Conservation (phyloP, 2,329 filamentous ascomycete species). For the Colletotrichum higginsianum region DNA sequence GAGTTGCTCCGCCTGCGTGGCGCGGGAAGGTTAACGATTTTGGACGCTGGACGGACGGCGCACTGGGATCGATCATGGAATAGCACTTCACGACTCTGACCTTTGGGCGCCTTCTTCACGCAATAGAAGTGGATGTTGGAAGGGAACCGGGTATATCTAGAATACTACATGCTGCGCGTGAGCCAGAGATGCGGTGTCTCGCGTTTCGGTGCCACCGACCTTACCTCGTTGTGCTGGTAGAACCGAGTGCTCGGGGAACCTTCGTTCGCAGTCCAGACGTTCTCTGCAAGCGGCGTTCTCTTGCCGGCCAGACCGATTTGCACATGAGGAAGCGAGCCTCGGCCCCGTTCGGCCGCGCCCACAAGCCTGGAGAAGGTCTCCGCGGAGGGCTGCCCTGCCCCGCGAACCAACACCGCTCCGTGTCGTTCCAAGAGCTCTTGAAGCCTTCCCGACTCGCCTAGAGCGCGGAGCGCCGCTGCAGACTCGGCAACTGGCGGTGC, state of each 20-base stretch:
- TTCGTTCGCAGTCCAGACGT: conserved; percentile 45
- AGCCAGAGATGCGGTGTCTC: not conserved
- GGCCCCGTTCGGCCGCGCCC: conserved; percentile 35
- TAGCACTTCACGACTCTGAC: not conserved
- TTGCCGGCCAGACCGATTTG: conserved; percentile 44
- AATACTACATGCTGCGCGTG: conserved; percentile 24
- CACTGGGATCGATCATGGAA: too few species aligned
- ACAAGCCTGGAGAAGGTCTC: conserved; percentile 44
- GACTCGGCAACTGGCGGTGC: conserved; percentile 24
- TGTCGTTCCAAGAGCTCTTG: conserved; percentile 35
- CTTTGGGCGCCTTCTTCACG: conserved; percentile 39
- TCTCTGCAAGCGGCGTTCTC: conserved; percentile 38
- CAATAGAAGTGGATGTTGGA: conserved; percentile 44
- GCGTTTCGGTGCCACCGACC: not conserved
- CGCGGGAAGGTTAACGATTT: not conserved
- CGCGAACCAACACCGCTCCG: conserved; percentile 41
- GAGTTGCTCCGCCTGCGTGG: conserved; percentile 37
- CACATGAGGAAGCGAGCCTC: conserved; percentile 50
- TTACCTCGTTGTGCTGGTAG: conserved; percentile 45
- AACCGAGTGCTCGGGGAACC: conserved; percentile 43
- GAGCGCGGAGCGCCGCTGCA: conserved; percentile 18
- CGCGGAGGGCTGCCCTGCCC: conserved; percentile 34
- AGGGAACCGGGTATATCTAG: conserved; percentile 42
- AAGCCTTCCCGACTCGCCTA: conserved; percentile 38
- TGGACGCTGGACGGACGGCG: not conserved